phyloP scores from a whole-genome alignment of 2,329 filamentous ascomycete genomes.

The Annulohypoxylon truncatum region DNA sequence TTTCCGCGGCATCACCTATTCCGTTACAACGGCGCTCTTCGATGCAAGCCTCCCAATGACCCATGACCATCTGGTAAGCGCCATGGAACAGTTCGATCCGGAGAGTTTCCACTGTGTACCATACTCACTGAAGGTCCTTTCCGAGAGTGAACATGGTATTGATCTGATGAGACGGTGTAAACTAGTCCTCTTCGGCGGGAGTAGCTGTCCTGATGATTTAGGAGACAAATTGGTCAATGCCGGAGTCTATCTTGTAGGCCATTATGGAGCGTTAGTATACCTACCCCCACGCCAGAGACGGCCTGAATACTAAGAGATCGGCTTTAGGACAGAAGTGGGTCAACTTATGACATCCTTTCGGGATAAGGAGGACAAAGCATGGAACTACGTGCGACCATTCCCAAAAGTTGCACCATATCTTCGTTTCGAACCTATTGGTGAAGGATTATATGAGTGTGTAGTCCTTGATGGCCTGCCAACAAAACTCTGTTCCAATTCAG shows the following conservation, averaged over 20 bases:
- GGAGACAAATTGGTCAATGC: conserved; percentile 60
- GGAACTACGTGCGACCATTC: conserved; percentile 64
- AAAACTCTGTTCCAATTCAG: conserved; percentile 52
- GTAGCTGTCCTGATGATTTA: conserved; percentile 64
- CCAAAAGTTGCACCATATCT: conserved; percentile 56
- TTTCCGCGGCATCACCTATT: conserved; percentile 59
- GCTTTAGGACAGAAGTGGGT: conserved; percentile 64
- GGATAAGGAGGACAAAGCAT: conserved; percentile 61
- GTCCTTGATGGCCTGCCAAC: conserved; percentile 49
- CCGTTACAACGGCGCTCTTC: conserved; percentile 60
- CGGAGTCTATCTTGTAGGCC: conserved; percentile 62
- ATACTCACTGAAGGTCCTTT: conserved; percentile 67
- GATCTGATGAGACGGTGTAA: conserved; percentile 56
- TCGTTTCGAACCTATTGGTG: conserved; percentile 49
- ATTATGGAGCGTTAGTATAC: conserved; percentile 60
- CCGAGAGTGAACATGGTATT: conserved; percentile 64
- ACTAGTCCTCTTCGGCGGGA: conserved; percentile 63
- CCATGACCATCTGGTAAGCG: conserved; percentile 54
- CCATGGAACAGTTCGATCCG: conserved; percentile 54
- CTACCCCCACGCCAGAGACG: background rate
- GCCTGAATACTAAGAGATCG: conserved; percentile 7
- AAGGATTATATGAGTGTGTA: conserved; percentile 50
- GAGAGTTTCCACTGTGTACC: conserved; percentile 67
- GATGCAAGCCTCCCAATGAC: conserved; percentile 63
- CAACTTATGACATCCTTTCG: conserved; percentile 67